Percentiles rank a stretch among this genome's conserved stretches.
phyloP scores from a whole-genome alignment of 73 alveolate species.

The Blepharisma japonicum region DNA sequence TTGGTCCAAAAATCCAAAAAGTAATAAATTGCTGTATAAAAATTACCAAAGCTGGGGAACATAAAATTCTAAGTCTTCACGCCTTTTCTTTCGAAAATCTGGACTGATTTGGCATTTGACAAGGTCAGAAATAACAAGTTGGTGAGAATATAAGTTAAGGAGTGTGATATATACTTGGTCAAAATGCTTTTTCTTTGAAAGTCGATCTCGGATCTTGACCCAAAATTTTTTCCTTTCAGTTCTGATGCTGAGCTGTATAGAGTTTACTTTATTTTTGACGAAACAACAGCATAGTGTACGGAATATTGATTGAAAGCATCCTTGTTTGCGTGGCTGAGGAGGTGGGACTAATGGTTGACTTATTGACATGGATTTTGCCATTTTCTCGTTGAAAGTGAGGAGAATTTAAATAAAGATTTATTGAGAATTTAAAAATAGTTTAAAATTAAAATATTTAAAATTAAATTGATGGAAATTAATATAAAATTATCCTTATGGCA shows the following conservation, averaged over 20 bases:
- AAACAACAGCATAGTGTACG: conserved; percentile 10
- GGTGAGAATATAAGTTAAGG: conserved; percentile 1
- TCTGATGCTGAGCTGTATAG: background rate
- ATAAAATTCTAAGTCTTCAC: conserved; percentile 64
- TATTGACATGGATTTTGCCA: too few relatives aligned
- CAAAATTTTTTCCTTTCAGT: background rate
- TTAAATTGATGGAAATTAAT: too few relatives aligned
- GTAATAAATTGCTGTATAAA: conserved; percentile 39
- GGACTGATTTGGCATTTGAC: background rate
- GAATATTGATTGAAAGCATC: background rate
- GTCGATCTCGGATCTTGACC: background rate
- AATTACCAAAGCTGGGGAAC: conserved; percentile 66
- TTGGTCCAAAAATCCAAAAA: conserved; percentile 38
- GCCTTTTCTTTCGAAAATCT: conserved; percentile 10
- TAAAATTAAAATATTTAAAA: too few relatives aligned
- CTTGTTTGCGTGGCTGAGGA: background rate
- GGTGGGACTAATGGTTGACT: conserved; percentile 3
- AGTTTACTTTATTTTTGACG: conserved; percentile 2
- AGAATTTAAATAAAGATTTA: too few relatives aligned
- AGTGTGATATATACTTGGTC: conserved; percentile 4
- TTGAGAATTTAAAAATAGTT: too few relatives aligned
- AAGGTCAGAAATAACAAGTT: conserved; percentile 15
- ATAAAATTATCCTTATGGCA: too few relatives aligned
- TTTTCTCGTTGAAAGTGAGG: too few relatives aligned
- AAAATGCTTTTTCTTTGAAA: background rate